Base-by-base conservation (phyloP, 139 green algal genomes). In the Tetraselmis chui region DNA sequence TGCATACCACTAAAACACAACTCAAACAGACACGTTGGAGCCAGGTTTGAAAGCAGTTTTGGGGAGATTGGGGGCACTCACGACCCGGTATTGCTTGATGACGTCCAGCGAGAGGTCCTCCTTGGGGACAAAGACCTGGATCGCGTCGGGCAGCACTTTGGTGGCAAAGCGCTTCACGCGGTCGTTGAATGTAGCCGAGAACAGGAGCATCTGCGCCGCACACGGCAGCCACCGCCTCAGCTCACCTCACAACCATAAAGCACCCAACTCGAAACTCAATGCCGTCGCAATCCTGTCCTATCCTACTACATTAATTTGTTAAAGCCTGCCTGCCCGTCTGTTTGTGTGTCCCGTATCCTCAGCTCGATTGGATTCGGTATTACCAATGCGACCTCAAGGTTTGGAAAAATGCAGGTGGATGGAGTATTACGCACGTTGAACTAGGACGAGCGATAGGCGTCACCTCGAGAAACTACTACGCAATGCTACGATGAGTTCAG, bases 141-240 rank as follows among this genome's bases (percentile, higher is more conserved):
- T 1, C 26, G 92, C 93, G n/a, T 86, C 88, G 0, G 89, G 89
- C 18, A 80, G 77, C 28, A 89, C 92, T 79, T 92, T 92, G 59
- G 92, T 82, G n/a, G 94, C 92, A 89, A 97, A 98, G 27, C 87
- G 76, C 86, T 95, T 98, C 32, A 99, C 90, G 0, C 77, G 29
- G 1, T 99, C 97, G 80, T 96, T 97, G 90, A 98, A 99, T 11
- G 97, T 99, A 28, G 97, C 97, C 29, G 88, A 95, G 90, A 99
- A 99, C 24, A 99, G 88, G 85, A 99, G 90, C 30, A 96, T 86
- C 88, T 97, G 93, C 1, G 27, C 83, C 59, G 25, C 75, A 78
- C 75, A 28, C 29, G 75, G 23, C 24, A 24, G 22, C 75, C 22
- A 22, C 75, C 75, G 25, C 75, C 5, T 31, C 75, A 25, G 23